Evolutionary conservation across 495 filamentous ascomycete genomes (phyloP).

Genomic region (Baudoinia panamericana): DNA sequence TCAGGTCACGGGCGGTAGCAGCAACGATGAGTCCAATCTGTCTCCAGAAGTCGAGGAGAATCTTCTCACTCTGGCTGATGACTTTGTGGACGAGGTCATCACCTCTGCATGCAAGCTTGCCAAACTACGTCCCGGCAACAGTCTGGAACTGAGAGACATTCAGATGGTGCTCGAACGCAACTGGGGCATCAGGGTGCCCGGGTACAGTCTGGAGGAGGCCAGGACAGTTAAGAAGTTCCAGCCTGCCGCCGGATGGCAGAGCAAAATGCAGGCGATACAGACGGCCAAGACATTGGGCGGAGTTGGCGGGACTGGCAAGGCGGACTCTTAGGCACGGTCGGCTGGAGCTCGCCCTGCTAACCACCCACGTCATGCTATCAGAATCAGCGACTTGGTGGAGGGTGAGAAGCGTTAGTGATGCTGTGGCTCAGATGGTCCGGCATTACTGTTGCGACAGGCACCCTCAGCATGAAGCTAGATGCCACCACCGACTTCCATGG

Average conservation of each 20-base stretch:
- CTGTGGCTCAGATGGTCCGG: no score
- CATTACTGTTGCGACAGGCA: no score
- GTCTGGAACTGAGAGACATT: slow-evolving; percentile 83
- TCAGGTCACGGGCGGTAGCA: slow-evolving; percentile 71
- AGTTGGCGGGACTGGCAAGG: not conserved
- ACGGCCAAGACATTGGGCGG: slow-evolving; percentile 58
- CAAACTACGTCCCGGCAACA: slow-evolving; percentile 78
- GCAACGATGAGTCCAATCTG: slow-evolving; percentile 49
- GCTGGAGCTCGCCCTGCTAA: no score
- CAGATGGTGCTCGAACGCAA: slow-evolving; percentile 91
- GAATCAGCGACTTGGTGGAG: no score
- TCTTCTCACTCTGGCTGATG: slow-evolving; percentile 78
- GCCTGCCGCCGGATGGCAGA: slow-evolving; percentile 73
- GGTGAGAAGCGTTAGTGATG: no score
- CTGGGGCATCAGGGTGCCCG: slow-evolving; percentile 95
- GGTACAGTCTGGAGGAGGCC: slow-evolving; percentile 85
- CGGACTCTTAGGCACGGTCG: no score
- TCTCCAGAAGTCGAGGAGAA: slow-evolving; percentile 89
- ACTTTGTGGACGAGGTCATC: slow-evolving; percentile 86
- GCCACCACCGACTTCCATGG: no score
- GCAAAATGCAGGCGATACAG: slow-evolving; percentile 91
- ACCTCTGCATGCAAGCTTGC: slow-evolving; percentile 77
- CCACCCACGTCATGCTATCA: no score
- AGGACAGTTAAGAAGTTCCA: slow-evolving; percentile 85
- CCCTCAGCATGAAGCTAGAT: no score